A percentile compares a stretch with the other conserved stretches of the same genome.
Conservation (phyloP, 2,329 filamentous ascomycete genomes). For the Neofusicoccum parvum region DNA sequence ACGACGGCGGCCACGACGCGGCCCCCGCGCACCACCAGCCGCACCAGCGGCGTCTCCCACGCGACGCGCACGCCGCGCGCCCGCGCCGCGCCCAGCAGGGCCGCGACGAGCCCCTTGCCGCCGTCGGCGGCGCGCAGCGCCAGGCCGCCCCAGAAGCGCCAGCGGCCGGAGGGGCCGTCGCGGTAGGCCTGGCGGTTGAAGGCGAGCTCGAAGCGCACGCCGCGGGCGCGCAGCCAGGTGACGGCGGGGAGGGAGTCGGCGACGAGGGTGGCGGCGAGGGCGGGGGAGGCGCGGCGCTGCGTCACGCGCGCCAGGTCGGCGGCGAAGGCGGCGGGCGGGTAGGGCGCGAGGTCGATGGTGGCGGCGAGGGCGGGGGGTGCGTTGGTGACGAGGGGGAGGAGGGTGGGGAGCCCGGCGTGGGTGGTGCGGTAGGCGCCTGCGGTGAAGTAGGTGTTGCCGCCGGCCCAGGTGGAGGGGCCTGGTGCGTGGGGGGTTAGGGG, state of each 20-base stretch:
- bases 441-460: slow-evolving; percentile 67
- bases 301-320: slow-evolving; percentile 62
- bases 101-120: slow-evolving; percentile 60
- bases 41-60: slow-evolving; percentile 51
- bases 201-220: slow-evolving; percentile 60
- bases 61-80: slow-evolving; percentile 47
- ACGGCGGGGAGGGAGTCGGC: slow-evolving; percentile 53
- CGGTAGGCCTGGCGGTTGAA: slow-evolving; percentile 69
- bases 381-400: slow-evolving; percentile 65
- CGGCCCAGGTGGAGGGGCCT: slow-evolving; percentile 53
- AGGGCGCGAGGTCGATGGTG: slow-evolving; percentile 61
- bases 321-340: slow-evolving; percentile 57
- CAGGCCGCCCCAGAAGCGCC: slow-evolving; percentile 68
- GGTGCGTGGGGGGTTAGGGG: background rate
- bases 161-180: slow-evolving; percentile 35
- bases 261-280: slow-evolving; percentile 54
- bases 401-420: slow-evolving; percentile 57
- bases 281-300: slow-evolving; percentile 54
- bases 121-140: slow-evolving; percentile 61
- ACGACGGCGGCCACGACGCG: no score
- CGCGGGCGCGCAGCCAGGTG: slow-evolving; percentile 56
- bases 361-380: slow-evolving; percentile 39
- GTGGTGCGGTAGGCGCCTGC: slow-evolving; percentile 64
- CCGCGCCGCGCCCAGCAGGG: slow-evolving; percentile 50
- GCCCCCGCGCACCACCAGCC: slow-evolving; percentile 38